Conservation (phyloP, 768 basidiomycete species). For the Fistulinella prunicolor region DNA sequence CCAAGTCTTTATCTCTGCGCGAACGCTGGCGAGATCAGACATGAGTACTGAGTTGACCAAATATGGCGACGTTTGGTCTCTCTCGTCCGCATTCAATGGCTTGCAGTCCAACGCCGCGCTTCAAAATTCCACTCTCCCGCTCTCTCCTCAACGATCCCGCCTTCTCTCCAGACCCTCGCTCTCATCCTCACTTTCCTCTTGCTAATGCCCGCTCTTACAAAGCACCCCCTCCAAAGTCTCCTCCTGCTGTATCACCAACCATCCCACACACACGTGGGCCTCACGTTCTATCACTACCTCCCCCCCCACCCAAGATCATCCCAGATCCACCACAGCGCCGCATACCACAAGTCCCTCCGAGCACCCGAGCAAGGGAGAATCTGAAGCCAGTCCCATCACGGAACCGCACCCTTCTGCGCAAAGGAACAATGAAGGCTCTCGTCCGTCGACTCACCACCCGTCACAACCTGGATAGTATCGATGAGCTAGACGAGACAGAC, state of each 20-base stretch:
- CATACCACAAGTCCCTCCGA: no score
- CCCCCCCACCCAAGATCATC: background rate
- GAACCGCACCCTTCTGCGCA: conserved; percentile 12
- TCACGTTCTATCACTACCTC: no score
- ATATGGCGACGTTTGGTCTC: no score
- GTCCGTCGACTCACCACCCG: conserved; percentile 25
- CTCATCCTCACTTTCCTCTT: conserved; percentile 49
- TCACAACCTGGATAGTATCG: conserved; percentile 60
- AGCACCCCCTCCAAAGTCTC: conserved; percentile 22
- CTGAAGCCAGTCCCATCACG: background rate
- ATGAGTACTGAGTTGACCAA: no score
- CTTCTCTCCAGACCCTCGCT: conserved; percentile 54
- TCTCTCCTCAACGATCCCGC: conserved; percentile 50
- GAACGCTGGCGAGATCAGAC: conserved; percentile 36
- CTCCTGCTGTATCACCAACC: no score
- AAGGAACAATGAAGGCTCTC: conserved; percentile 24
- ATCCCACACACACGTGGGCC: no score
- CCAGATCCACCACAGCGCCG: no score
- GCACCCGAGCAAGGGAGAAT: no score
- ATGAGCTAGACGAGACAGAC: conserved; percentile 75
- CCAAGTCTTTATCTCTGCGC: conserved; percentile 74
- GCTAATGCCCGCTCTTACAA: conserved; percentile 17
- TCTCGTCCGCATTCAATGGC: background rate
- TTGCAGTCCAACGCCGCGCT: conserved; percentile 4
- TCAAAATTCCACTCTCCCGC: conserved; percentile 20